Conservation (phyloP, 768 basidiomycete species). For the Hysterangium stoloniferum region DNA sequence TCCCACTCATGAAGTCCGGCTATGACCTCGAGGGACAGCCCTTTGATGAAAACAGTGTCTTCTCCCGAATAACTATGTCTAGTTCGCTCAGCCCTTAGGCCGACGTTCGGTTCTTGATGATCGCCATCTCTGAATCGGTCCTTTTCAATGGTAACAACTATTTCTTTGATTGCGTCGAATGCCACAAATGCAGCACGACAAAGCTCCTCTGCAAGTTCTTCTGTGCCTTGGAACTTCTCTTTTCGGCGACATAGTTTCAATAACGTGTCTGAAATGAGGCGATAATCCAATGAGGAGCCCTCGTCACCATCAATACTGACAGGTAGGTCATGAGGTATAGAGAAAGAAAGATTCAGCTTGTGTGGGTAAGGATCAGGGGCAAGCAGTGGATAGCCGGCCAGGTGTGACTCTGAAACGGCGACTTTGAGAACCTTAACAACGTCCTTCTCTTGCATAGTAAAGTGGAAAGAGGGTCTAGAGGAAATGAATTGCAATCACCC, state of each 20-base stretch:
- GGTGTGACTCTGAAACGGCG: not conserved
- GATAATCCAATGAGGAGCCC: not conserved
- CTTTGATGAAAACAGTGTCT: not conserved
- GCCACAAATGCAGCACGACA: not conserved
- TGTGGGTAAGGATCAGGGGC: not conserved
- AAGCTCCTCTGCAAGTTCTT: not conserved
- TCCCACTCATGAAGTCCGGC: not conserved
- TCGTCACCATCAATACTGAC: not conserved
- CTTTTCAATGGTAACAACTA: not conserved
- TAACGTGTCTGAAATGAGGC: not conserved
- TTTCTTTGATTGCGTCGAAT: not conserved
- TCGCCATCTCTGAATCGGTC: not conserved
- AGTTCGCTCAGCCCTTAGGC: not conserved
- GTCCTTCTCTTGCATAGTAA: not conserved
- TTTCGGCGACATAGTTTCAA: not conserved
- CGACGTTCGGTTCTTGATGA: not conserved
- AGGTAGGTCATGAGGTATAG: not conserved
- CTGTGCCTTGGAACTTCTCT: slow-evolving; percentile 1
- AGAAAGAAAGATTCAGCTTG: not conserved
- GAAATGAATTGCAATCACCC: too few relatives aligned
- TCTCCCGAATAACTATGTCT: not conserved
- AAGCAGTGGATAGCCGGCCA: not conserved
- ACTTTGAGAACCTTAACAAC: not conserved
- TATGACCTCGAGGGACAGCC: not conserved
- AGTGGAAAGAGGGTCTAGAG: too few relatives aligned